These are phyloP conservation scores for Colletotrichum shisoi DNA, from an alignment of 2,329 filamentous ascomycete genomes.

Conservation along the genomic window DNA sequence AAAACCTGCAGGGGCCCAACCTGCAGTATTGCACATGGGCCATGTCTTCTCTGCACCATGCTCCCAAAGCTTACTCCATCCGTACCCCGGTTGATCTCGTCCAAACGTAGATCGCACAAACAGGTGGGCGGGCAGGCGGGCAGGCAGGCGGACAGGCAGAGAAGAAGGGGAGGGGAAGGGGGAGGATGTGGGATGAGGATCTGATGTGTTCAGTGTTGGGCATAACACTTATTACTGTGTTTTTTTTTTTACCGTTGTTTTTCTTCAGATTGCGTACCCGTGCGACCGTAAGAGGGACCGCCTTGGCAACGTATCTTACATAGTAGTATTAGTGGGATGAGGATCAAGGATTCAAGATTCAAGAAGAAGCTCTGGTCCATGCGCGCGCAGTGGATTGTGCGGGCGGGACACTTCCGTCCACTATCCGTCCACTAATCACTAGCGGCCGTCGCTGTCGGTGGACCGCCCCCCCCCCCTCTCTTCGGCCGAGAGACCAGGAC, in stretches of 20 bases:
- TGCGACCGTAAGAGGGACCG: no score
- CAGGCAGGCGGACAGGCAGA: neutral
- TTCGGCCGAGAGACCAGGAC: conserved; percentile 19
- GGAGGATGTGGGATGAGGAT: neutral
- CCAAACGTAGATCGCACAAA: conserved; percentile 3
- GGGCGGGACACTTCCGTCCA: conserved; percentile 31
- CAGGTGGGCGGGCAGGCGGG: neutral
- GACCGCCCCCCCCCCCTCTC: neutral
- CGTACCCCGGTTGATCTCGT: neutral
- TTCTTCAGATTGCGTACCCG: no score
- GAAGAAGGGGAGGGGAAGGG: neutral
- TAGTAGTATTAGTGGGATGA: no score
- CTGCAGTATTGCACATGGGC: neutral
- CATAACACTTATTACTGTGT: no score
- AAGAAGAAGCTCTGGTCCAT: conserved; percentile 27
- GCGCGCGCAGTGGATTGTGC: conserved; percentile 19
- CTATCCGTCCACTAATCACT: conserved; percentile 36
- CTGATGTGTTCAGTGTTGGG: no score
- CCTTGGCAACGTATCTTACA: no score
- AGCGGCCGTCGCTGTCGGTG: conserved; percentile 28
- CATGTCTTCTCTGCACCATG: neutral
- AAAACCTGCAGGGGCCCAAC: neutral
- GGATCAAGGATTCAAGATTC: neutral
- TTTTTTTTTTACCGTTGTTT: no score
- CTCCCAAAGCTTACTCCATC: neutral